Evolutionary conservation across 371 early-diverging fungal genomes (phyloP).

Genomic region (Mucor lusitanicus): DNA sequence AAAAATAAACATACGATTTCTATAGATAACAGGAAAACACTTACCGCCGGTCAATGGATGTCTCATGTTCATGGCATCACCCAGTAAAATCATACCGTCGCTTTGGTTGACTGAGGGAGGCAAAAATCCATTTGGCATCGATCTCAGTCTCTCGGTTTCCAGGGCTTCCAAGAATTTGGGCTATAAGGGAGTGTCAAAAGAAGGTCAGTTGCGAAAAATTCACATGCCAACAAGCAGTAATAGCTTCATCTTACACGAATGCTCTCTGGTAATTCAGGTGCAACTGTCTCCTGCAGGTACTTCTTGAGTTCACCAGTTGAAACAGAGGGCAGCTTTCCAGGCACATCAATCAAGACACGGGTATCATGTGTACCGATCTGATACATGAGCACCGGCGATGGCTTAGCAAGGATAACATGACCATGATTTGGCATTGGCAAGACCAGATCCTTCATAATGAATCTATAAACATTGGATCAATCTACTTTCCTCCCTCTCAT

Average conservation of each 20-base stretch:
- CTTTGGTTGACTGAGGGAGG: conserved; percentile 71
- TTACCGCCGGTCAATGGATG: conserved; percentile 91
- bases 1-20: neutral
- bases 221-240: no score
- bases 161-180: conserved; percentile 67
- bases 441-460: conserved; percentile 64
- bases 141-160: conserved; percentile 73
- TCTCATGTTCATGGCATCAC: conserved; percentile 95
- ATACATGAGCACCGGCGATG: conserved; percentile 92
- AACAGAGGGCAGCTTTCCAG: conserved; percentile 80
- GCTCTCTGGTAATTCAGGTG: conserved; percentile 72
- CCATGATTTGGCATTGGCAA: conserved; percentile 89
- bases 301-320: conserved; percentile 64
- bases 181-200: neutral
- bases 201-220: neutral
- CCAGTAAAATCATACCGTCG: conserved; percentile 79
- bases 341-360: conserved; percentile 91
- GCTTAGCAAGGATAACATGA: conserved; percentile 84
- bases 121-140: conserved; percentile 90
- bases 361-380: conserved; percentile 90
- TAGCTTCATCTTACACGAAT: conserved; percentile 40
- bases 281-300: conserved; percentile 63
- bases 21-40: neutral
- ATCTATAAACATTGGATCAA: conserved; percentile 9
- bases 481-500: neutral